A percentile compares a stretch with the other conserved stretches of the same genome.
Evolutionary conservation across 2,329 filamentous ascomycete species (phyloP).

Genomic region (Xylaria sp.): DNA sequence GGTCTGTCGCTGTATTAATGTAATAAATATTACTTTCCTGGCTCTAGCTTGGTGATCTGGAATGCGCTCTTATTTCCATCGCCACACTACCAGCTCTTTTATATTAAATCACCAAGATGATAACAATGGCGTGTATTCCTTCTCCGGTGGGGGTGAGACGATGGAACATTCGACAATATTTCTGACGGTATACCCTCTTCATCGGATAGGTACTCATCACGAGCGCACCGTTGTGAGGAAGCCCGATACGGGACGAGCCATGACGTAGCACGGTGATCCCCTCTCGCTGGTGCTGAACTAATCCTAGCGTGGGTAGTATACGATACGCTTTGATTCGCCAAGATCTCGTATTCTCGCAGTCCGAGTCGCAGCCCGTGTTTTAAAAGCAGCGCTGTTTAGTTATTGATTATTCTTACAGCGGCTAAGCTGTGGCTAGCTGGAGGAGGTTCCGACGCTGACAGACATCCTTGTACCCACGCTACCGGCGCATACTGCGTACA

Average conservation of each 20-base stretch:
- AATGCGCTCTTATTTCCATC: conserved; percentile 5
- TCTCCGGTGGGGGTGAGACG: conserved; percentile 3
- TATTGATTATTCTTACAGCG: conserved; percentile 7
- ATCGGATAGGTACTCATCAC: conserved; percentile 29
- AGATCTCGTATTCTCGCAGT: conserved; percentile 45
- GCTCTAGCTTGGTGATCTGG: conserved; percentile 1
- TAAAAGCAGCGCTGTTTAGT: background rate
- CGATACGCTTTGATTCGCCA: conserved; percentile 34
- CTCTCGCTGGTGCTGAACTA: conserved; percentile 18
- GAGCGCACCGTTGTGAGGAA: conserved; percentile 15
- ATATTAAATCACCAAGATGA: conserved; percentile 10
- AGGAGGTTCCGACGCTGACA: conserved; percentile 1
- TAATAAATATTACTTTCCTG: background rate
- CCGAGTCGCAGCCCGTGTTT: background rate
- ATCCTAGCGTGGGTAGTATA: conserved; percentile 9
- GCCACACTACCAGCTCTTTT: background rate
- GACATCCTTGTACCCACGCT: background rate
- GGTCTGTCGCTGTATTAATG: background rate
- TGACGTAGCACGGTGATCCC: conserved; percentile 41
- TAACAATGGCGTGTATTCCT: background rate
- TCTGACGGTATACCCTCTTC: conserved; percentile 7
- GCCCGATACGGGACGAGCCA: conserved; percentile 27
- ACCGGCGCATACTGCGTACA: background rate
- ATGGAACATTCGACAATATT: conserved; percentile 19
- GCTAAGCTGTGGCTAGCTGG: background rate